Percentiles rank a stretch among this genome's conserved stretches.
Conservation (phyloP, 192 early-diverging fungal genomes). For the Coemansia sp. region DNA sequence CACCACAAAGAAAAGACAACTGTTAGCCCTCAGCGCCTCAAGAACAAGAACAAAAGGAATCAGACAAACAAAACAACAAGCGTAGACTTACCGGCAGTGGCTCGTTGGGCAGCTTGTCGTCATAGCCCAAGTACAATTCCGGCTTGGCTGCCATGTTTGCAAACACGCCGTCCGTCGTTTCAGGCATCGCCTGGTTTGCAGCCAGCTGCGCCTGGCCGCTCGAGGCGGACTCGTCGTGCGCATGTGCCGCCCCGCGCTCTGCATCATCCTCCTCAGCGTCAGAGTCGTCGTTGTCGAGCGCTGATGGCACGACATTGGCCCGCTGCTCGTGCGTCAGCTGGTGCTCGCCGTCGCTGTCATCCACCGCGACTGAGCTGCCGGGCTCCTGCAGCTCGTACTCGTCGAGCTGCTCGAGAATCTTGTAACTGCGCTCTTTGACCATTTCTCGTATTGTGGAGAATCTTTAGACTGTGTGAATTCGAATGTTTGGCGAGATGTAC, state of each 20-base stretch:
- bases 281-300: conserved; percentile 18
- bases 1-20: too few relatives aligned
- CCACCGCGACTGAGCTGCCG: conserved; percentile 23
- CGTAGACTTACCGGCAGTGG: conserved; percentile 25
- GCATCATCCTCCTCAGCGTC: conserved; percentile 5
- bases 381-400: conserved; percentile 46
- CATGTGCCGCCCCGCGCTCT: background rate
- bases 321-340: conserved; percentile 31
- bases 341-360: conserved; percentile 18
- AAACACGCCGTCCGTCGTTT: conserved; percentile 54
- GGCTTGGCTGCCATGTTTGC: conserved; percentile 55
- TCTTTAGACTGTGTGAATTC: too few relatives aligned
- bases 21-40: too few relatives aligned
- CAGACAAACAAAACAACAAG: too few relatives aligned
- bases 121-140: conserved; percentile 46
- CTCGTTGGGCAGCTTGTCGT: conserved; percentile 48
- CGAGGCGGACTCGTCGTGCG: background rate
- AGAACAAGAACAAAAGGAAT: too few relatives aligned
- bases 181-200: conserved; percentile 12
- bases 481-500: too few relatives aligned
- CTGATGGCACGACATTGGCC: conserved; percentile 40
- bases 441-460: too few relatives aligned
- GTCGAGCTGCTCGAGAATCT: conserved; percentile 53
- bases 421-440: conserved; percentile 49
- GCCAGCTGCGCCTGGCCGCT: too few relatives aligned